Conservation (phyloP, 2,329 filamentous ascomycete species). For the Trichoderma cornu-damae region DNA sequence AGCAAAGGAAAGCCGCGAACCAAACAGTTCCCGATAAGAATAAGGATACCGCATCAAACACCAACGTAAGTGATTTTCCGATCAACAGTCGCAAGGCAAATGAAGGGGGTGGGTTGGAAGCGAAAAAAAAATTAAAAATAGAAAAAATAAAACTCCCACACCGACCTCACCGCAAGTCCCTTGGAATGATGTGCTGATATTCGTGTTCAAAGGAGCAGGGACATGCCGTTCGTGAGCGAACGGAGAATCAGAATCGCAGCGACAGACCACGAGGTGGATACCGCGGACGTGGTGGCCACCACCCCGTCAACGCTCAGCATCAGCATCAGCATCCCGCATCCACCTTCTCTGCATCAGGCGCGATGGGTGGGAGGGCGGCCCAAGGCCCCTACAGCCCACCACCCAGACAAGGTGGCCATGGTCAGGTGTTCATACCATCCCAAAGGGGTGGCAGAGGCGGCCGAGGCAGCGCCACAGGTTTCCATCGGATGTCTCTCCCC, state of each 20-base stretch:
- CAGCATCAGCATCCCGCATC: constrained; percentile 32
- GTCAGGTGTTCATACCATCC: constrained; percentile 32
- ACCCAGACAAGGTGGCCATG: constrained; percentile 38
- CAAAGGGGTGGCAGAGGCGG: constrained; percentile 34
- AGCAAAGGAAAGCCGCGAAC: constrained; percentile 43
- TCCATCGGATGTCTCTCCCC: constrained; percentile 39
- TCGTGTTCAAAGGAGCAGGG: constrained; percentile 25
- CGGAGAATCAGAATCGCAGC: constrained; percentile 38
- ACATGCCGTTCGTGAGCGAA: constrained; percentile 30
- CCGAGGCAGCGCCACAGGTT: constrained; percentile 33
- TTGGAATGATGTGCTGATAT: constrained; percentile 13
- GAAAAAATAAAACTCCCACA: neutral
- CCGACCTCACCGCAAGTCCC: neutral
- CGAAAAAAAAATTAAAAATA: neutral
- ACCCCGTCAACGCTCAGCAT: constrained; percentile 32
- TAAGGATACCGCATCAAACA: constrained; percentile 36
- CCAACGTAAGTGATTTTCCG: constrained; percentile 36
- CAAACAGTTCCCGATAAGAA: constrained; percentile 35
- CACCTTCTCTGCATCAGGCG: constrained; percentile 34
- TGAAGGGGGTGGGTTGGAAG: neutral
- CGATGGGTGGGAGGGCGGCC: constrained; percentile 31
- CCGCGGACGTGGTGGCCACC: constrained; percentile 44
- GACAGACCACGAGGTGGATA: constrained; percentile 42
- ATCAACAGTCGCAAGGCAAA: neutral
- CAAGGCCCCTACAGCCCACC: constrained; percentile 43